Conservation (phyloP, 208 protist genomes). For the Wallacemonas sp. region DNA sequence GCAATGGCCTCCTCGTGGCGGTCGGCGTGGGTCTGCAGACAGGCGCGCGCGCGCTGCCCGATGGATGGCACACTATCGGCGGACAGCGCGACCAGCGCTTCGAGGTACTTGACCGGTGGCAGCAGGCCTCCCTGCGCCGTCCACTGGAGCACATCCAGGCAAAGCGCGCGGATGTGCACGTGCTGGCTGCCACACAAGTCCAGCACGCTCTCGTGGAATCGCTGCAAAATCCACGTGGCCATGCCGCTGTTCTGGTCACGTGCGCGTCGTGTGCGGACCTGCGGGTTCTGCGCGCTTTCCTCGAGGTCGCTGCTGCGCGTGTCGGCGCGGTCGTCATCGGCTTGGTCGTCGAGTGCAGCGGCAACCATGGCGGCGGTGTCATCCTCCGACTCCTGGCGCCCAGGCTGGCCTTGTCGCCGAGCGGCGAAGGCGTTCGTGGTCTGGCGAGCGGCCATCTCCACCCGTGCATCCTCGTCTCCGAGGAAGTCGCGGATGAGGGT, state of each 20-base stretch:
- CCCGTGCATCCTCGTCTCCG: constrained; percentile 72
- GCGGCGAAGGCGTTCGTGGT: neutral
- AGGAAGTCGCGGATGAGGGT: constrained; percentile 82
- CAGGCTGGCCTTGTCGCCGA: neutral
- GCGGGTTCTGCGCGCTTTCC: too few species aligned
- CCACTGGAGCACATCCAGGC: constrained; percentile 62
- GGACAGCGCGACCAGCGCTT: constrained; percentile 48
- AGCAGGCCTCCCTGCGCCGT: constrained; percentile 61
- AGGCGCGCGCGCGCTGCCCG: constrained; percentile 35
- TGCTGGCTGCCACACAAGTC: constrained; percentile 32
- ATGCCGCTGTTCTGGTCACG: constrained; percentile 87
- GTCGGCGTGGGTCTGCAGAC: constrained; percentile 37
- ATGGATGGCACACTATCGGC: constrained; percentile 50
- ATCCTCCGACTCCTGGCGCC: neutral
- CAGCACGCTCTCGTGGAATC: constrained; percentile 53
- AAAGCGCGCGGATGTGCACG: constrained; percentile 41
- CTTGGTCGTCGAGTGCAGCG: neutral
- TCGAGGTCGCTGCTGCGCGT: too few species aligned
- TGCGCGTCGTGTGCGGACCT: too few species aligned
- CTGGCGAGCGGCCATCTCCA: constrained; percentile 45
- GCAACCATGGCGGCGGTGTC: neutral
- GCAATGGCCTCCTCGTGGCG: constrained; percentile 63
- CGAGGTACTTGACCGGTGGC: constrained; percentile 63
- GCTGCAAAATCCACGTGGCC: constrained; percentile 81
- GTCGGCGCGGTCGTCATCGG: constrained; percentile 9